Conservation (phyloP, 2,329 filamentous ascomycete species). For the Phyllosticta citriasiana region DNA sequence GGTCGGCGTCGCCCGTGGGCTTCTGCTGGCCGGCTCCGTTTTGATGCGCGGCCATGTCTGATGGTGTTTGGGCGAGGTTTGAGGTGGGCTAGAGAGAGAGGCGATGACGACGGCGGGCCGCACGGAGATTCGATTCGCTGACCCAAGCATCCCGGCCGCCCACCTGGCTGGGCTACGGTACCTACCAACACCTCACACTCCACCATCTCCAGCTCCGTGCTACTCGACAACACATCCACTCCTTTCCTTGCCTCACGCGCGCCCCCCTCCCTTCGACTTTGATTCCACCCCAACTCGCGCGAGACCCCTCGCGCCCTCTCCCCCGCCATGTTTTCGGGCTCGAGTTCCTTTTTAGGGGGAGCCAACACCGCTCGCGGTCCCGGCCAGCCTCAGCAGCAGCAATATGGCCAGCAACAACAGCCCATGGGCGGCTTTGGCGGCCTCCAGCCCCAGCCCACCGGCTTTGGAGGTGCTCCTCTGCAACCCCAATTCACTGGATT, state of each 20-base stretch:
- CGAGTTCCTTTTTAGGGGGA: constrained; percentile 76
- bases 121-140: neutral
- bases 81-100: neutral
- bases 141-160: neutral
- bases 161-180: neutral
- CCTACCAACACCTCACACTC: neutral
- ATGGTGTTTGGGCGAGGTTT: constrained; percentile 4
- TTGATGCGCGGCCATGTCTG: constrained; percentile 21
- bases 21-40: constrained; percentile 17
- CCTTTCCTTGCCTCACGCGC: neutral
- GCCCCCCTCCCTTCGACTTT: neutral
- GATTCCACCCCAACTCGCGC: neutral
- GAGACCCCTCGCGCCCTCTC: neutral
- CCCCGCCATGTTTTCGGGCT: constrained; percentile 72
- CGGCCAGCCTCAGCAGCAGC: constrained; percentile 39
- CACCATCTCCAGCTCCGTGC: neutral
- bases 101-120: constrained; percentile 1
- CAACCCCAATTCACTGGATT: constrained; percentile 55
- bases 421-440: constrained; percentile 42
- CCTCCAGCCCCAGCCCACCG: constrained; percentile 41
- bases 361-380: constrained; percentile 59
- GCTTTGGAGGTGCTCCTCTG: constrained; percentile 42
- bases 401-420: constrained; percentile 45
- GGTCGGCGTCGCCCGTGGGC: constrained; percentile 22
- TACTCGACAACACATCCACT: neutral